Conservation (phyloP, 176 grass and related monocot species). For the Eleusine indica region DNA sequence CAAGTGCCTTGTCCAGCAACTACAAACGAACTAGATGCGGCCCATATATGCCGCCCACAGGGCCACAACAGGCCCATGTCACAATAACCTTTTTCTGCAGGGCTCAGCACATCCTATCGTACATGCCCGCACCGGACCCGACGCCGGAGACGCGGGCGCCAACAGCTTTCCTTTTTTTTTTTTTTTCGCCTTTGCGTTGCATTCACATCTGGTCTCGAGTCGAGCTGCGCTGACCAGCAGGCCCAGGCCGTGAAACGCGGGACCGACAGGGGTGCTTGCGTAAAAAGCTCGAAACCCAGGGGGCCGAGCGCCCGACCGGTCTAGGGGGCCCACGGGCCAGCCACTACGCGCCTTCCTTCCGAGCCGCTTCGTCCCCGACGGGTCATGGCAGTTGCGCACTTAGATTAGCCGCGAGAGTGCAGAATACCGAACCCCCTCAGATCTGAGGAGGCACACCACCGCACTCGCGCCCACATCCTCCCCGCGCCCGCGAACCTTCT, state of each 20-base stretch:
- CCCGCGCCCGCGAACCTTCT: slow-evolving; percentile 37
- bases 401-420: slow-evolving; percentile 1
- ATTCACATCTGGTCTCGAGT: neutral
- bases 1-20: neutral
- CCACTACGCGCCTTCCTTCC: slow-evolving; percentile 35
- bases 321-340: slow-evolving; percentile 44
- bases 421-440: slow-evolving; percentile 42
- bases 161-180: neutral
- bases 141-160: neutral
- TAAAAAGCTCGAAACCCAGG: slow-evolving; percentile 18
- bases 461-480: slow-evolving; percentile 3
- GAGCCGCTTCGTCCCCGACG: slow-evolving; percentile 27
- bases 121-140: neutral
- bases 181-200: neutral
- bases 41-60: neutral
- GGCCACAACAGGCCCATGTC: neutral
- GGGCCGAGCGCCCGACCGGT: slow-evolving; percentile 22
- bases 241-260: slow-evolving; percentile 25
- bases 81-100: neutral
- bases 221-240: neutral
- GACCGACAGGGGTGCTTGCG: slow-evolving; percentile 22
- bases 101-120: neutral
- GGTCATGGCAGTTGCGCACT: slow-evolving; percentile 60
- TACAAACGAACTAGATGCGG: neutral
- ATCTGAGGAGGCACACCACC: slow-evolving; percentile 57